These are phyloP conservation scores for Colletotrichum endophyticum DNA, from an alignment of 2,329 filamentous ascomycete genomes.

Conservation along the genomic window DNA sequence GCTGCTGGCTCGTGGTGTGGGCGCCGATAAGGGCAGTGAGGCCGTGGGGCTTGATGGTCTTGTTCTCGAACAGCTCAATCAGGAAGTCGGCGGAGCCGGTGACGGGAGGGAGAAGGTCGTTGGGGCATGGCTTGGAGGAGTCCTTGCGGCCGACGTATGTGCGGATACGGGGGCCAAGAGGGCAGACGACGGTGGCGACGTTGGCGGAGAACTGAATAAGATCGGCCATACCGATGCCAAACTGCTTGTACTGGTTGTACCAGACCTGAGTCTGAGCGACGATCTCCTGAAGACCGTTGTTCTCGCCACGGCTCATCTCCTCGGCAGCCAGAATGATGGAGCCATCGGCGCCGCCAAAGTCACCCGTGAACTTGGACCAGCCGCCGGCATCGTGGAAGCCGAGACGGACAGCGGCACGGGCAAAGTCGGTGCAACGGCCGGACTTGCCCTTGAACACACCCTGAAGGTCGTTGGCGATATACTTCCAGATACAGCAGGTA, in stretches of 20 bases:
- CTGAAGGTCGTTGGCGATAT: slow-evolving; percentile 43
- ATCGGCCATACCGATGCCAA: slow-evolving; percentile 54
- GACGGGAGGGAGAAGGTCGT: slow-evolving; percentile 46
- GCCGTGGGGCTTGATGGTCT: slow-evolving; percentile 56
- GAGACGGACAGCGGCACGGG: slow-evolving; percentile 48
- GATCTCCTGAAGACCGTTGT: slow-evolving; percentile 52
- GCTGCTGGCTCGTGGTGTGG: slow-evolving; percentile 56
- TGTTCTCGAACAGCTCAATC: slow-evolving; percentile 53
- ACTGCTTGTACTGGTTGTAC: slow-evolving; percentile 40
- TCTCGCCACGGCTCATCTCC: slow-evolving; percentile 42
- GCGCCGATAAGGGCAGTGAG: slow-evolving; percentile 60
- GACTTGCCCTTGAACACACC: slow-evolving; percentile 37
- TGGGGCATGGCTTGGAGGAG: slow-evolving; percentile 39
- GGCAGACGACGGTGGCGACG: slow-evolving; percentile 52
- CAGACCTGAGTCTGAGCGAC: slow-evolving; percentile 41
- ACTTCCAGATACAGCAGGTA: slow-evolving; percentile 50
- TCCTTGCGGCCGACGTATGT: slow-evolving; percentile 58
- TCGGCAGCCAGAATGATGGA: slow-evolving; percentile 43
- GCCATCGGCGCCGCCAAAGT: slow-evolving; percentile 49
- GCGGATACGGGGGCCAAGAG: slow-evolving; percentile 50
- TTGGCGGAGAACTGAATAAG: slow-evolving; percentile 57
- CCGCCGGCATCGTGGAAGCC: slow-evolving; percentile 53
- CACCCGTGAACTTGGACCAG: slow-evolving; percentile 40
- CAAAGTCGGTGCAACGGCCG: slow-evolving; percentile 45
- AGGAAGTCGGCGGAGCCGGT: slow-evolving; percentile 47